phyloP scores from a whole-genome alignment of 257 asterid species.

The Fraxinus anomala region DNA sequence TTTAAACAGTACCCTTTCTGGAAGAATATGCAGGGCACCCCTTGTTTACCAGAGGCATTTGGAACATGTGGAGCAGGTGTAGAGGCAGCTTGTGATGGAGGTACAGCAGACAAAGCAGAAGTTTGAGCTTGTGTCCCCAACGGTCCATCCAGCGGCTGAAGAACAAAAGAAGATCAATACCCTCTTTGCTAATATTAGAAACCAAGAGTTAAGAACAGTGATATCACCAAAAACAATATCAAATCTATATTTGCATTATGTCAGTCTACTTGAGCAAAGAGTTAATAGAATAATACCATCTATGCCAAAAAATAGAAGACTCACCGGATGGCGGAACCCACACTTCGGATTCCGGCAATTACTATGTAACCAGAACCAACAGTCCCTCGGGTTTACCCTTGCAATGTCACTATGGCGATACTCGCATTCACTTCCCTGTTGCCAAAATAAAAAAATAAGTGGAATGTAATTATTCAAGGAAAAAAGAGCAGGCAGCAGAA shows the following conservation, averaged over 20 bases:
- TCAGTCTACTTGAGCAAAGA: neutral
- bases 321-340: constrained; percentile 83
- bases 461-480: neutral
- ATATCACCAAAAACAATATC: neutral
- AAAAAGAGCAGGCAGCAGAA: neutral
- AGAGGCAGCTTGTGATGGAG: constrained; percentile 40
- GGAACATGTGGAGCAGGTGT: constrained; percentile 43
- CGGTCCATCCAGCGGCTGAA: constrained; percentile 58
- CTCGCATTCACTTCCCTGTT: constrained; percentile 88
- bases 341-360: constrained; percentile 88
- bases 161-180: neutral
- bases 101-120: constrained; percentile 48
- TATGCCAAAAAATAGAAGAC: constrained; percentile 28
- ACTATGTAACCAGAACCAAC: constrained; percentile 77
- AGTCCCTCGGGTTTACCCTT: constrained; percentile 85
- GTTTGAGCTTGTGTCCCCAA: constrained; percentile 58
- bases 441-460: neutral
- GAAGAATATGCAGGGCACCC: constrained; percentile 74
- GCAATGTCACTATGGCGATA: constrained; percentile 88
- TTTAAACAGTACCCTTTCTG: constrained; percentile 72
- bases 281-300: neutral
- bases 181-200: neutral
- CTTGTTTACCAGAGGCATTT: constrained; percentile 52
- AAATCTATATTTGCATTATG: neutral
- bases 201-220: neutral